Base-by-base conservation (phyloP, 495 filamentous ascomycete genomes). In the Penicillium crystallinum region DNA sequence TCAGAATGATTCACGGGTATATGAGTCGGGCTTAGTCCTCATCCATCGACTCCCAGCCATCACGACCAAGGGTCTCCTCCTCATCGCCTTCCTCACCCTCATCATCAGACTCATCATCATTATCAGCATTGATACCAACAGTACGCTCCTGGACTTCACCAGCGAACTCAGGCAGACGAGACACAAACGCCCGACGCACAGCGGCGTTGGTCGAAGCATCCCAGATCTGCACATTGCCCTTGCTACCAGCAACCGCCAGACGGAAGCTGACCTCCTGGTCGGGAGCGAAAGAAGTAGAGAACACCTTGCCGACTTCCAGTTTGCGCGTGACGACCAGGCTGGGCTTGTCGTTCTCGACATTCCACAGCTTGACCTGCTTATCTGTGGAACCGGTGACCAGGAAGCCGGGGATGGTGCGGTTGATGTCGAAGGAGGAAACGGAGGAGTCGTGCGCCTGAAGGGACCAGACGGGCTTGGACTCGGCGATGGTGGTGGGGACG, bases 311-410 rank as follows among this genome's bases (percentile, higher is more conserved):
- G 11, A 97, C 87, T 23, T 90, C 95, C 31, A 97, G 73, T 70
- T 97, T 88, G 27, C 93, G 84, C 7, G 88, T 87, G 6, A 95
- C 89, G 0, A 99, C 89, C 81, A 99, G 88, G 53, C 82, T 86
- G 3, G 91, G 92, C 52, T 72, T 73, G 35, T 78, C 74, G n/a
- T 87, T 63, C 53, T 84, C 79, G 49, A 96, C 81, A 65, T 96
- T 96, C 93, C 93, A 99, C 38, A 99, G 76, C 78, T 99, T 99
- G 39, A 97, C 90, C 19, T 85, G 84, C 77, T 89, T 92, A 72
- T 97, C 93, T 11, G 86, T 87, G 1, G 90, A 96, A 1, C 90
- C 93, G 7, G 93, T 97, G 4, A 81, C 95, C 59, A 99, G 75
- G 77, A 89, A 96, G 8, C 92, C 93, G 1, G 93, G 93, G 50